Evolutionary conservation across 2,329 filamentous ascomycete species (phyloP), one percentile per base, ranked within the genome.

Genomic region (Penicillium oxalicum): DNA sequence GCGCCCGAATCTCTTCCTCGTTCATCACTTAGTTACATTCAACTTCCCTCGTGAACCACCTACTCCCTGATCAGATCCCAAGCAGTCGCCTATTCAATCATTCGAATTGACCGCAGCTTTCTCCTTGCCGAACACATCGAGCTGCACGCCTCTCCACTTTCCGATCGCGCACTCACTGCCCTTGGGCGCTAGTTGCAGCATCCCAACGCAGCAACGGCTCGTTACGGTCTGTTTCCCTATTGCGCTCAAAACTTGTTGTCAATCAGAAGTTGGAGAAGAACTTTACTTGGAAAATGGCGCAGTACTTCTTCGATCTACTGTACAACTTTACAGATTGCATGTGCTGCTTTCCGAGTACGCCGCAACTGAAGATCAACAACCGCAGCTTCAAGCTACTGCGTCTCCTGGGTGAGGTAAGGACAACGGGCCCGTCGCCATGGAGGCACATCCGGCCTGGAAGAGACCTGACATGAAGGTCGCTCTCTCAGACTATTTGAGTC

Each of bases 371-470:
- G 73, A 93, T 98, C 75, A 97, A 97, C 72, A 87, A 80, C 64
- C 84, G 90, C 53, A 93, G 84, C 73, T 96, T 96, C 79, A 97
- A 96, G 78, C 94, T 98, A 67, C 76, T 95, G 61, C 87, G 93
- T 51, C 77, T 98, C 44, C 79, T 98, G 3, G 93, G 93, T 69
- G 93, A 98, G 80, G 87, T 90, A 75, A 32, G 60, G 76, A 42
- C 9, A 44, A 48, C 47, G 25, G 13, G 24, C 42, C n/a, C 25
- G 42, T 27, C 26, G 28, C 43, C 40, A 32, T 7, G 29, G 29
- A 11, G 11, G 7, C 29, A 32, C 29, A 32, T 7, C 29, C 29
- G 29, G 1, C 11, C 11, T 7, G 29, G 11, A 7, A 11, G 29
- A 7, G 11, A 32, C 4, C 29, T 32, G 29, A 8, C 29, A 32